Conservation (phyloP, 352 stramenopile species). For the Phytophthora europaea region DNA sequence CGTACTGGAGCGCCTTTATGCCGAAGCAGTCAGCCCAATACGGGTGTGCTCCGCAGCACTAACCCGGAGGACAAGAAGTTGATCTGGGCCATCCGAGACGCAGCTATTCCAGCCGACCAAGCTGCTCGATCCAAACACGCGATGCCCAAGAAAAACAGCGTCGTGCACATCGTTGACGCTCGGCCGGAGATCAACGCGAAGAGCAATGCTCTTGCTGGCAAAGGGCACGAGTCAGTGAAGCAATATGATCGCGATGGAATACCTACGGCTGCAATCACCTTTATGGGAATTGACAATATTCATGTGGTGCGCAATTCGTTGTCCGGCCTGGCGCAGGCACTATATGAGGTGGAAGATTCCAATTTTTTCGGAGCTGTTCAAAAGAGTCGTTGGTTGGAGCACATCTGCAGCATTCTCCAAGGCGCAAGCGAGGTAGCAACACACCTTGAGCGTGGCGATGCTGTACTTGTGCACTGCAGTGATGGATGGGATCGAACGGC, state of each 20-base stretch:
- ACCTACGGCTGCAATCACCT: constrained; percentile 80
- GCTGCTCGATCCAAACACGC: constrained; percentile 29
- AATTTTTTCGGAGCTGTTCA: constrained; percentile 90
- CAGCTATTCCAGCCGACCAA: constrained; percentile 60
- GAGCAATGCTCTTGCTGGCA: constrained; percentile 90
- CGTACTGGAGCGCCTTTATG: constrained; percentile 93
- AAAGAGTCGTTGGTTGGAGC: constrained; percentile 87
- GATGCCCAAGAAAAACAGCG: constrained; percentile 74
- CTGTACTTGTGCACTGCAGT: constrained; percentile 87
- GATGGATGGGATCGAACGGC: constrained; percentile 89
- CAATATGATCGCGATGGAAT: constrained; percentile 86
- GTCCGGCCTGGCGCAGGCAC: constrained; percentile 66
- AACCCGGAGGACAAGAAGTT: constrained; percentile 92
- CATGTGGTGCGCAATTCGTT: constrained; percentile 87
- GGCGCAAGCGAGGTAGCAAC: constrained; percentile 79
- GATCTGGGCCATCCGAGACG: constrained; percentile 90
- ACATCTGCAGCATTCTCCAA: constrained; percentile 83
- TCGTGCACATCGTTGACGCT: constrained; percentile 92
- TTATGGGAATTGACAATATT: constrained; percentile 92
- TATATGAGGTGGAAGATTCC: constrained; percentile 88
- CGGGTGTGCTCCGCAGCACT: constrained; percentile 94
- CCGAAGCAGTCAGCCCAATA: constrained; percentile 96
- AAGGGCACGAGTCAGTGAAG: constrained; percentile 91
- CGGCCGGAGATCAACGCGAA: constrained; percentile 92
- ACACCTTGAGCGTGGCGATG: constrained; percentile 79